Percentiles rank a stretch among this genome's conserved stretches.
These are phyloP conservation scores for Hansenula lynferdii DNA, from an alignment of 1,139 yeast species.

Conservation along the genomic window DNA sequence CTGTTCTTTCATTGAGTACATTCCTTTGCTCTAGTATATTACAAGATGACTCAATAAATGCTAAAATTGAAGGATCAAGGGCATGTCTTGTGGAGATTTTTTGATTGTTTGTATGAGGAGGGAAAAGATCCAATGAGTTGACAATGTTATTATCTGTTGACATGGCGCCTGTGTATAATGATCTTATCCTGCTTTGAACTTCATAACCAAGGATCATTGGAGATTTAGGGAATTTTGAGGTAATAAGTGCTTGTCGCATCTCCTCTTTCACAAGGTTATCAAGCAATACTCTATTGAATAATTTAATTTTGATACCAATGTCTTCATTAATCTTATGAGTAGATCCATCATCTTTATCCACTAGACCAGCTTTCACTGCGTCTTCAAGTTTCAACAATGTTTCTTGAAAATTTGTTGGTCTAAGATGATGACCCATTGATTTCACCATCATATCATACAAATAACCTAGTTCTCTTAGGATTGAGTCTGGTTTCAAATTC, in stretches of 20 bases:
- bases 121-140: constrained; percentile 35
- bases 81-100: constrained; percentile 21
- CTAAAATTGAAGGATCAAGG: constrained; percentile 34
- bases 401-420: constrained; percentile 67
- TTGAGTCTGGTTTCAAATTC: constrained; percentile 42
- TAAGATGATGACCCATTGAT: constrained; percentile 65
- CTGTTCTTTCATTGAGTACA: constrained; percentile 48
- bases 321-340: constrained; percentile 27
- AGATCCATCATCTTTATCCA: constrained; percentile 40
- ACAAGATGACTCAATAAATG: constrained; percentile 57
- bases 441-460: constrained; percentile 87
- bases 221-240: neutral
- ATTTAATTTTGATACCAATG: constrained; percentile 30
- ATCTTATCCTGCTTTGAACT: constrained; percentile 37
- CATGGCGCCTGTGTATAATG: constrained; percentile 32
- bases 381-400: constrained; percentile 40
- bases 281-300: constrained; percentile 57
- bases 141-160: constrained; percentile 30
- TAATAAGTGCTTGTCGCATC: constrained; percentile 8
- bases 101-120: constrained; percentile 24
- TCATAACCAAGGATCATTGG: constrained; percentile 35
- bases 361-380: constrained; percentile 45
- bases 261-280: constrained; percentile 47
- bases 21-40: constrained; percentile 43
- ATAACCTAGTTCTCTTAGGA: constrained; percentile 81